Conservation (phyloP, 257 asterid genomes). For the Ilex asprella region DNA sequence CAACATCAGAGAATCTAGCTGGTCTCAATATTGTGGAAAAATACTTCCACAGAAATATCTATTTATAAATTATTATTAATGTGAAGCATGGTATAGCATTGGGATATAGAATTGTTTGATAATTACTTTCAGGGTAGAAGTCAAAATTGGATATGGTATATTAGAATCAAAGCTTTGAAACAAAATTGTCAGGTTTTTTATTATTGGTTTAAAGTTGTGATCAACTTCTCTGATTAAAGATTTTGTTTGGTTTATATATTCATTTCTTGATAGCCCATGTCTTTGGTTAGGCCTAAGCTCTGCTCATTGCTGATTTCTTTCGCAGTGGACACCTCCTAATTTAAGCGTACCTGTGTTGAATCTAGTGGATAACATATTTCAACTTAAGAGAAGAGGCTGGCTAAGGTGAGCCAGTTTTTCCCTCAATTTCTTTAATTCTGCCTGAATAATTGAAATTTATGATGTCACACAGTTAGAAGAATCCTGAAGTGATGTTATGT, state of each 20-base stretch:
- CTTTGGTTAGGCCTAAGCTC: slow-evolving; percentile 20
- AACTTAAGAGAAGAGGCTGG: slow-evolving; percentile 99
- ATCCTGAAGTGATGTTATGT: background rate
- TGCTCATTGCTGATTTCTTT: slow-evolving; percentile 14
- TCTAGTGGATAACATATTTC: slow-evolving; percentile 89
- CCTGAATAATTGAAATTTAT: background rate
- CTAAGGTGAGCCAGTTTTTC: slow-evolving; percentile 49
- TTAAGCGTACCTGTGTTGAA: slow-evolving; percentile 85
- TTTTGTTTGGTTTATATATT: background rate
- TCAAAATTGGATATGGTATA: too few species aligned
- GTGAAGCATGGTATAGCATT: too few species aligned
- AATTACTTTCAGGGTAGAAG: too few species aligned
- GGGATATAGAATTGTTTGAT: too few species aligned
- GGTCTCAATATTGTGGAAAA: too few species aligned
- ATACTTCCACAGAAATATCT: too few species aligned
- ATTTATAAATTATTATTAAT: too few species aligned
- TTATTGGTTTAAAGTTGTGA: too few species aligned
- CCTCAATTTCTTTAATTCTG: background rate
- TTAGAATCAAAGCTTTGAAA: too few species aligned
- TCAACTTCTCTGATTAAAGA: too few species aligned
- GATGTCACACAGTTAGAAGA: background rate
- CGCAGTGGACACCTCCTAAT: slow-evolving; percentile 99
- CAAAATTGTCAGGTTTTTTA: too few species aligned
- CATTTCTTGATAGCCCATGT: background rate
- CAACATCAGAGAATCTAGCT: too few species aligned